phyloP scores from a whole-genome alignment of 176 grass and related monocot genomes.

The Hordeum vulgare region MorexV3_pseudomolecules_assembly NC_058518.1:149308237-149308736 shows the following conservation, averaged over 20 bases:
- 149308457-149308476: conserved; percentile 64
- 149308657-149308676: not conserved
- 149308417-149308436: not conserved
- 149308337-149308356: conserved; percentile 93
- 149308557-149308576: conserved; percentile 71
- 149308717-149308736: not conserved
- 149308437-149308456: conserved; percentile 35
- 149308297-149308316: conserved; percentile 32
- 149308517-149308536: conserved; percentile 65
- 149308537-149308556: conserved; percentile 73
- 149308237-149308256: conserved; percentile 10
- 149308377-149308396: conserved; percentile 19
- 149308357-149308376: conserved; percentile 41
- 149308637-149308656: not conserved
- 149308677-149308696: not conserved
- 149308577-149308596: conserved; percentile 64
- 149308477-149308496: conserved; percentile 67
- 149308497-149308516: conserved; percentile 69
- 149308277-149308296: conserved; percentile 26
- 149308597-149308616: conserved; percentile 32
- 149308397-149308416: conserved; percentile 6
- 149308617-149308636: conserved; percentile 17
- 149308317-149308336: conserved; percentile 66
- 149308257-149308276: not conserved
- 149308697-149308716: not conserved